Conservation (phyloP, 306 rosid species). For the Rosa persica region DNA sequence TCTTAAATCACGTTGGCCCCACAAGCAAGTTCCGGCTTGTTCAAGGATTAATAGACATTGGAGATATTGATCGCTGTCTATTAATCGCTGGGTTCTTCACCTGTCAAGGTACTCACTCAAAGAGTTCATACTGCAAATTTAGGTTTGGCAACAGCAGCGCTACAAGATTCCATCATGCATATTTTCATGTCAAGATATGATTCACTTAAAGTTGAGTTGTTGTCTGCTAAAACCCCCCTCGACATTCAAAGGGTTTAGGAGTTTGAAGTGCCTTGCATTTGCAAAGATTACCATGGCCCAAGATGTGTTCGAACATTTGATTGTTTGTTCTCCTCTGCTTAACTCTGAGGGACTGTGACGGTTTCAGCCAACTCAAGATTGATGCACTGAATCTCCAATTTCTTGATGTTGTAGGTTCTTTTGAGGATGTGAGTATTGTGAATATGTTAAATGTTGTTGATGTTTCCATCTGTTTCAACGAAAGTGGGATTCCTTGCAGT, state of each 20-base stretch:
- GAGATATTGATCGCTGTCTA: neutral
- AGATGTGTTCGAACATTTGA: conserved; percentile 43
- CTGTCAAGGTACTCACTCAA: neutral
- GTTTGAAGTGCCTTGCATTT: conserved; percentile 55
- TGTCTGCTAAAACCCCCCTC: conserved; percentile 56
- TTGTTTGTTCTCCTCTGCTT: conserved; percentile 47
- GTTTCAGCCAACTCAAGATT: neutral
- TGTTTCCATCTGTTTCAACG: neutral
- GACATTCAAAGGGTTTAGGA: conserved; percentile 46
- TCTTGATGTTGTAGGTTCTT: neutral
- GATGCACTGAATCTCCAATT: neutral
- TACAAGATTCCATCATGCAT: conserved; percentile 48
- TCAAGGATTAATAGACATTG: too few species aligned
- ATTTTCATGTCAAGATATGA: conserved; percentile 47
- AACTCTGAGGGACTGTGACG: conserved; percentile 12
- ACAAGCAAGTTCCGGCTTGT: too few species aligned
- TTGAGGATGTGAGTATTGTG: neutral
- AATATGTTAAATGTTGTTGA: neutral
- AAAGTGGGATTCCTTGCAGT: neutral
- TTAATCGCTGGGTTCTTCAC: neutral
- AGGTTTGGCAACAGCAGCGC: conserved; percentile 34
- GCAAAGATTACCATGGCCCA: conserved; percentile 44
- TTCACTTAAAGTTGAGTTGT: conserved; percentile 43
- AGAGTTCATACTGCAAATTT: conserved; percentile 26
- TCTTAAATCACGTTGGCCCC: too few species aligned